Percentiles rank a stretch among this genome's conserved stretches.
Conservation (phyloP, 2,329 filamentous ascomycete species). For the Verticillium nonalfalfae region DNA sequence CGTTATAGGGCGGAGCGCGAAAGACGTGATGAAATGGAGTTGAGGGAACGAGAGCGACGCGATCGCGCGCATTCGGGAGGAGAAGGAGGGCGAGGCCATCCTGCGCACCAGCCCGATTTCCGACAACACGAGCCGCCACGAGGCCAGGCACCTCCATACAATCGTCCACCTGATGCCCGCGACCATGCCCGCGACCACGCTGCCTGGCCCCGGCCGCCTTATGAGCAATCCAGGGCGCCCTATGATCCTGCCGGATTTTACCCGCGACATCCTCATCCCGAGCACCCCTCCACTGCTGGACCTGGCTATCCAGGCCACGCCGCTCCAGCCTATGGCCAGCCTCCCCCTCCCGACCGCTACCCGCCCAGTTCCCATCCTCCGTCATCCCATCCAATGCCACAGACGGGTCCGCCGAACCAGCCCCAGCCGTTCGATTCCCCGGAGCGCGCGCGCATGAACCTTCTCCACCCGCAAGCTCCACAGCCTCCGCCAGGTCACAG, state of each 20-base stretch:
- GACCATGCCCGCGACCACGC: conserved; percentile 15
- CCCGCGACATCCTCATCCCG: conserved; percentile 34
- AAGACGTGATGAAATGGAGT: conserved; percentile 35
- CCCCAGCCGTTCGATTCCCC: conserved; percentile 22
- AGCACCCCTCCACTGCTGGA: conserved; percentile 38
- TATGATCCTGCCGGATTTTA: conserved; percentile 36
- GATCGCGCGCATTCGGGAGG: conserved; percentile 43
- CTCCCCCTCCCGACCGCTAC: conserved; percentile 16
- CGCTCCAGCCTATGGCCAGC: conserved; percentile 23
- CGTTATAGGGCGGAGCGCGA: conserved; percentile 45
- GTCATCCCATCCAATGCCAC: conserved; percentile 13
- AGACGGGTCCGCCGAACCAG: not conserved
- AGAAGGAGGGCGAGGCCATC: conserved; percentile 36
- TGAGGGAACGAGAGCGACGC: conserved; percentile 34
- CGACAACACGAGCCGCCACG: conserved; percentile 28
- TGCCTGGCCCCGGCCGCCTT: conserved; percentile 23
- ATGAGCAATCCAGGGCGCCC: conserved; percentile 32
- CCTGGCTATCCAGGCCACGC: conserved; percentile 30
- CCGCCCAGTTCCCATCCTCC: conserved; percentile 16
- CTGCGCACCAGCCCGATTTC: conserved; percentile 39
- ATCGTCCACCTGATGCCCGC: conserved; percentile 28
- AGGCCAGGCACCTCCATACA: conserved; percentile 31
- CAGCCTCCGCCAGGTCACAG: conserved; percentile 27
- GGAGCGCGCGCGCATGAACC: conserved; percentile 17
- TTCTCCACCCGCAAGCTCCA: conserved; percentile 22